Evolutionary conservation across 352 stramenopile species (phyloP), one percentile per base, ranked within the genome.

Genomic region (Globisporangium abappressorium): DNA sequence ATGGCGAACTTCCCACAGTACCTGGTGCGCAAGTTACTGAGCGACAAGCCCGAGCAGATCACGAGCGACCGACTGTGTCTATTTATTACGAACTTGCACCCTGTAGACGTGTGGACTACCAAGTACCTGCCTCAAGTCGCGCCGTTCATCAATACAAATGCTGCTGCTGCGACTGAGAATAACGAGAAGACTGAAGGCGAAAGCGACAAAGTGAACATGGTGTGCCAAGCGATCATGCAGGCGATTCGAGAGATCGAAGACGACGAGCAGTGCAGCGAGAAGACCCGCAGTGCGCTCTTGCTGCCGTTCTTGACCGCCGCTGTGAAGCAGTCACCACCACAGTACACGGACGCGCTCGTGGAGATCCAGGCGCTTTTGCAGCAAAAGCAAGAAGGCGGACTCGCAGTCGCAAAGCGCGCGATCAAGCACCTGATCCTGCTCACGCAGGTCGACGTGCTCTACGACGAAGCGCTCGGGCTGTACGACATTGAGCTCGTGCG

Each of bases 351-450:
- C 30, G 84, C 81, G 14, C 67, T 92, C 8, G 43, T 41, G 9
- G 77, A 76, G 46, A 69, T 90, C 28, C 73, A 86, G 55, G 24
- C 61, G 14, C 57, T 90, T 3, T 57, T 87, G 12, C 59, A 65
- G 18, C 51, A 20, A 2, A 47, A 18, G 26, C 41, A 28, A 9
- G 30, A 53, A 28, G 30, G 30, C 30, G 46, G 65, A 7, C 68
- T 67, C 2, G 18, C 63, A 5, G 56, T 70, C 18, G 80, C 80
- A 58, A 82, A 84, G 62, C 75, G 80, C 33, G 80, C 80, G 28
- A 78, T 92, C n/a, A 89, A 91, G 62, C 84, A 94, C 41, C 62
- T 94, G 15, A 85, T 89, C 24, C 77, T 94, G 58, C 73, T 94
- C 24, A 82, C 85, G 5, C 67, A 88, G n/a, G 83, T 88, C n/a